Evolutionary conservation across 148 eudicot genomes (phyloP), one percentile per base, ranked within the genome.

Genomic region (Fallopia convolvulus): DNA sequence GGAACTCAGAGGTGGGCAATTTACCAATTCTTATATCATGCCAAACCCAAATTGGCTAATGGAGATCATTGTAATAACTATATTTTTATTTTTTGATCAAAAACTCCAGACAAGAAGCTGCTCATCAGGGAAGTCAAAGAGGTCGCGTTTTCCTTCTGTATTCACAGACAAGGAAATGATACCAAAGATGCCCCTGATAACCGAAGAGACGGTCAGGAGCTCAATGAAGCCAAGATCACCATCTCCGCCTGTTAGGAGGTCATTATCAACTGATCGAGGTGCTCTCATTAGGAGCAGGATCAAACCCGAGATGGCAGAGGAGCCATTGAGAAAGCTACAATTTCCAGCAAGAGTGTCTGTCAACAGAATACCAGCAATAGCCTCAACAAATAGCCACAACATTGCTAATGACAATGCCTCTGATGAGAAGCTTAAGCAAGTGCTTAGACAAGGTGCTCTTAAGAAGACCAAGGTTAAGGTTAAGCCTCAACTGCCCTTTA

Each of bases 201-300:
- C 80, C n/a, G 97, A 92, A 81, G 94, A 92, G 76, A 89, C 81
- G 76, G 39, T 84, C 55, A 47, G 30, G 77, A 83, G 77, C 77
- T 77, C 89, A 7, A 49, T 60, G 26, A 90, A 79, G 74, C 80
- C 80, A 56, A 88, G 90, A 81, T 94, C 90, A 76, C 90, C 90
- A 46, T 92, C 98, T n/a, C 93, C 93, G 13, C 96, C 98, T 77
- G 76, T 87, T 20, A 86, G 91, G 78, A 84, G 97, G 83, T 94
- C 99, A 17, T 8, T 88, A 78, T 94, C 99, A 50, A 92, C 99
- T 26, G 98, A 94, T 53, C 84, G 98, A 85, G 95, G 93, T 40
- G 79, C 93, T 61, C 84, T 85, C 72, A 76, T 82, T 6, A 86
- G 81, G 80, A 83, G 88, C 75, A 89, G 91, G 82, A 79, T 84